phyloP scores from a whole-genome alignment of 768 basidiomycete genomes.

The Porpolomopsis calyptriformis region DNA sequence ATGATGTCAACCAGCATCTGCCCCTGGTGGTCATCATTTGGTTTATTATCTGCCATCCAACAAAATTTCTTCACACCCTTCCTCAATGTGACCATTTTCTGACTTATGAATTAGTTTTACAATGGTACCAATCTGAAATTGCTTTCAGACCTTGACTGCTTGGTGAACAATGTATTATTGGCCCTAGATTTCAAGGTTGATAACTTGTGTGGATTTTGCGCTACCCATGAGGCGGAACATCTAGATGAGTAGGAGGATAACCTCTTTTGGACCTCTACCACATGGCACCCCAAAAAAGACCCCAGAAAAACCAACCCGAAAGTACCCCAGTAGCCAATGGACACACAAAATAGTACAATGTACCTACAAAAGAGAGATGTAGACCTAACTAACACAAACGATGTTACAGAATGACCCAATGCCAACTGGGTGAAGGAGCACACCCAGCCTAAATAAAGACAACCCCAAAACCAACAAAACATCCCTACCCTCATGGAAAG shows the following conservation, averaged over 20 bases:
- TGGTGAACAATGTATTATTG: constrained; percentile 18
- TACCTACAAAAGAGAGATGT: not conserved
- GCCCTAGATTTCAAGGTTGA: constrained; percentile 1
- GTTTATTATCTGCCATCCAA: not conserved
- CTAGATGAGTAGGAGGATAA: constrained; percentile 3
- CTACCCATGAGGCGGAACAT: constrained; percentile 11
- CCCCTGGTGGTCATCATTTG: not conserved
- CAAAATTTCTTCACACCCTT: too few species aligned
- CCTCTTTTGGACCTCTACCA: not conserved
- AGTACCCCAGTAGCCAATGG: not conserved
- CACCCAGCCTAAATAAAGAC: not conserved
- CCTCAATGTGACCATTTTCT: not conserved
- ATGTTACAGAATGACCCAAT: too few species aligned
- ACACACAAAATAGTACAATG: not conserved
- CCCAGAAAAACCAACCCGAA: not conserved
- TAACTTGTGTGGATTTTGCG: constrained; percentile 14
- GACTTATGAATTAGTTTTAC: constrained; percentile 19
- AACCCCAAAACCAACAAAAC: not conserved
- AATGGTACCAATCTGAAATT: constrained; percentile 20
- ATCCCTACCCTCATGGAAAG: not conserved
- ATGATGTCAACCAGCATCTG: not conserved
- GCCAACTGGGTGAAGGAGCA: not conserved
- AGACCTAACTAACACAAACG: not conserved
- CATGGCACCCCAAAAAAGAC: not conserved
- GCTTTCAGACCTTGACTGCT: constrained; percentile 15